A percentile compares a stretch with the other conserved stretches of the same genome.
These are phyloP conservation scores for Metschnikowia henanensis DNA, from an alignment of 805 yeast genomes.

Conservation along the genomic window DNA sequence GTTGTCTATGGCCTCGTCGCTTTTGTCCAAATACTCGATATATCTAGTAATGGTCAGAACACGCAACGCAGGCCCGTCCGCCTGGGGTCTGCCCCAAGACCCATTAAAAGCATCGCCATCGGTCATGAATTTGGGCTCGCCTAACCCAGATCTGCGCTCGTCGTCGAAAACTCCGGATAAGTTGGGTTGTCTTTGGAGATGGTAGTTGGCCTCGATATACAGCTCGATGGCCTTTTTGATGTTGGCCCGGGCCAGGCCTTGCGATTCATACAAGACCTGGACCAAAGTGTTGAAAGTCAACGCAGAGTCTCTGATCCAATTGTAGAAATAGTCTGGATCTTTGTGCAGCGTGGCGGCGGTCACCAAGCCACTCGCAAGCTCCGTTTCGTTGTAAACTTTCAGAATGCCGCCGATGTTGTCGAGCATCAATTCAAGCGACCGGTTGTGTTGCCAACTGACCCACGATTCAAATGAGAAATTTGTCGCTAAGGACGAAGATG, in stretches of 20 bases:
- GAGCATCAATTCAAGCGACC: conserved; percentile 47
- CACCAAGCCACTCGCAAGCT: conserved; percentile 65
- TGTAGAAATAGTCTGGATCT: conserved; percentile 80
- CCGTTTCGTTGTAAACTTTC: conserved; percentile 25
- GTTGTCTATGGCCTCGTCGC: conserved; percentile 21
- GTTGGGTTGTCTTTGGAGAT: conserved; percentile 66
- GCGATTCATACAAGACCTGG: no score
- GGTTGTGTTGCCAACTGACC: conserved; percentile 43
- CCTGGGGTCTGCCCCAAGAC: conserved; percentile 93
- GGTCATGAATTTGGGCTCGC: conserved; percentile 86
- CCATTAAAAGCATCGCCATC: conserved; percentile 62
- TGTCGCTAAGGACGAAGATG: no score
- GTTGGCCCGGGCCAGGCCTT: no score
- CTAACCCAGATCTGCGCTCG: conserved; percentile 53
- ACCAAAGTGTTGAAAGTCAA: conserved; percentile 68
- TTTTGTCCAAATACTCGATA: conserved; percentile 41
- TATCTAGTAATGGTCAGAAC: conserved; percentile 62
- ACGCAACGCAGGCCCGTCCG: conserved; percentile 92
- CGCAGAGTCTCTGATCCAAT: conserved; percentile 92
- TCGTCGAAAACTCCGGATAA: conserved; percentile 62
- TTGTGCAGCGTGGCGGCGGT: conserved; percentile 79
- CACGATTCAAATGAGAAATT: conserved; percentile 30
- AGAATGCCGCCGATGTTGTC: conserved; percentile 56
- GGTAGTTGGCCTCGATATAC: conserved; percentile 58
- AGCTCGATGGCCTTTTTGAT: no score